A percentile compares a stretch with the other conserved stretches of the same genome.
These are phyloP conservation scores for Coelastrella sp. DNA, from an alignment of 139 green algal species.

Conservation along the genomic window DNA sequence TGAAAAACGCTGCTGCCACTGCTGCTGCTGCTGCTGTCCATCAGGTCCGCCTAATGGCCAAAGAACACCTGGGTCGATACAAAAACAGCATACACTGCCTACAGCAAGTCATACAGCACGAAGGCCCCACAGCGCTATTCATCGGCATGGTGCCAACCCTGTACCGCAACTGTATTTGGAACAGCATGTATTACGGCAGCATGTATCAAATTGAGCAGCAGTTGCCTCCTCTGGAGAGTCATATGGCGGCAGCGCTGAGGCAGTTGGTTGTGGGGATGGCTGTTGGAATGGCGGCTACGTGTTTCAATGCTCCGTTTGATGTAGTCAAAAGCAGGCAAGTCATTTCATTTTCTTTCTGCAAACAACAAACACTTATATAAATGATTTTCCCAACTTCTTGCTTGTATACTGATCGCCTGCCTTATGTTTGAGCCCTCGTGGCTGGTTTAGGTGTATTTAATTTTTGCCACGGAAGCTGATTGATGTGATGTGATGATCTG, in stretches of 20 bases:
- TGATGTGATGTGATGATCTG: too few relatives aligned
- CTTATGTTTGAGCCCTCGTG: too few relatives aligned
- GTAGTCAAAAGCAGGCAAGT: conserved; percentile 46
- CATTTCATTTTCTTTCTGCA: neutral
- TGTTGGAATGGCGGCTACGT: conserved; percentile 61
- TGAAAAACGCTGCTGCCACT: too few relatives aligned
- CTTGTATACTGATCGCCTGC: too few relatives aligned
- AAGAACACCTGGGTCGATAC: conserved; percentile 73
- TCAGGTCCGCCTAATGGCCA: conserved; percentile 72
- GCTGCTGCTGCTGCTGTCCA: neutral
- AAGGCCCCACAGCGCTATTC: conserved; percentile 57
- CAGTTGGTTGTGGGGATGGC: conserved; percentile 51
- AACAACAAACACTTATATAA: too few relatives aligned
- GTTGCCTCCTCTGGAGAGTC: conserved; percentile 39
- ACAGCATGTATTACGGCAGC: conserved; percentile 60
- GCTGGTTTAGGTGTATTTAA: too few relatives aligned
- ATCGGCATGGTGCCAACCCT: conserved; percentile 66
- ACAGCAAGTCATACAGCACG: conserved; percentile 51
- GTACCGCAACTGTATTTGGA: conserved; percentile 72
- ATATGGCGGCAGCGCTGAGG: conserved; percentile 15
- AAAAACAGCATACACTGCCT: conserved; percentile 67
- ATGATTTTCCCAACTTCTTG: neutral
- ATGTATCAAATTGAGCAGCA: conserved; percentile 50
- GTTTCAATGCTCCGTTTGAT: conserved; percentile 72
- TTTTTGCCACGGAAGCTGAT: too few relatives aligned